Conservation (phyloP, 2,329 filamentous ascomycete species). For the Xylariaceae sp. region DNA sequence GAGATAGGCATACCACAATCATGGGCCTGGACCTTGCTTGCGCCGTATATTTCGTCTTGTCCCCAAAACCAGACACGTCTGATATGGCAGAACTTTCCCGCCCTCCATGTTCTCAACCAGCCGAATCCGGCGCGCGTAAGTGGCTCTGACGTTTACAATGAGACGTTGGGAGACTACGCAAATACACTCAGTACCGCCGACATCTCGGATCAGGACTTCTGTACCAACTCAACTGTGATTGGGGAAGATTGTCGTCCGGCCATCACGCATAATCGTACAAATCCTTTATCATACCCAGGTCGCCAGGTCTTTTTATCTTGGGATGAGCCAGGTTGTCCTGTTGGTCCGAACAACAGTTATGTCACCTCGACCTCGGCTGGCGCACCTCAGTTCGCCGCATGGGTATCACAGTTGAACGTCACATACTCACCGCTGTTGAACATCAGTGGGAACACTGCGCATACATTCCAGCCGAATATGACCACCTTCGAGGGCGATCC, state of each 20-base stretch:
- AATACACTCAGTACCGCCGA: conserved; percentile 51
- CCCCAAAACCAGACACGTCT: conserved; percentile 69
- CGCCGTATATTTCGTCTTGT: conserved; percentile 76
- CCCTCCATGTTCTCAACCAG: conserved; percentile 68
- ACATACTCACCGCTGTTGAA: conserved; percentile 64
- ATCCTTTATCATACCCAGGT: conserved; percentile 70
- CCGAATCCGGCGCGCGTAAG: conserved; percentile 68
- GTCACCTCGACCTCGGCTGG: conserved; percentile 60
- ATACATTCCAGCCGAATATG: conserved; percentile 68
- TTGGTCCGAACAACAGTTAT: conserved; percentile 82
- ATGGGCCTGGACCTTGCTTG: conserved; percentile 78
- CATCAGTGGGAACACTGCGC: conserved; percentile 53
- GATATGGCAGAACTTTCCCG: conserved; percentile 81
- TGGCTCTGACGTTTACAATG: conserved; percentile 57
- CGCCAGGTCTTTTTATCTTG: conserved; percentile 67
- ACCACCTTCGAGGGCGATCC: conserved; percentile 65
- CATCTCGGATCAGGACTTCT: conserved; percentile 45
- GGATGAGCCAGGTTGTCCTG: conserved; percentile 63
- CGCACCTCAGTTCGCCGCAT: conserved; percentile 63
- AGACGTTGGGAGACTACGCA: conserved; percentile 58
- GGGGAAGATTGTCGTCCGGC: conserved; percentile 58
- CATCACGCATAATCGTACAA: conserved; percentile 64
- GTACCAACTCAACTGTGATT: conserved; percentile 51
- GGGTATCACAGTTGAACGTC: conserved; percentile 73
- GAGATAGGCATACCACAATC: conserved; percentile 75